Base-by-base conservation (phyloP, 163 green algal species). In the Scenedesmus sp. region DNA sequence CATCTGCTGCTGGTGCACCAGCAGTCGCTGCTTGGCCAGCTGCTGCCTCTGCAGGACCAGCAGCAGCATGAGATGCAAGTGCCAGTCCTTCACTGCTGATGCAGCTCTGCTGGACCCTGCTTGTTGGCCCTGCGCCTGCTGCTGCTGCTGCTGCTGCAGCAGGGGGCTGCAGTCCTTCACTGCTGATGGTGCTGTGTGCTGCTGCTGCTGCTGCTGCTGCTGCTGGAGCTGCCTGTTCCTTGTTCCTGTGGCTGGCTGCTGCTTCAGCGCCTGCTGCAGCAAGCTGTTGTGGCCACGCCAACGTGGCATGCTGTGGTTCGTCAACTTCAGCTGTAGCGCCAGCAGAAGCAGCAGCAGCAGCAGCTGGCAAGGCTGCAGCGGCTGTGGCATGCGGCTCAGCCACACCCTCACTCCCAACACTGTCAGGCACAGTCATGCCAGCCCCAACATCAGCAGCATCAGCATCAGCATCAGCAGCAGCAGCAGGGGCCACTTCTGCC, bases 401-500 rank as follows among this genome's bases (percentile, higher is more conserved):
- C n/a, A 49, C 35, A 46, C 72, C 72, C n/a, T 44, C 72, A 51
- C 35, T 46, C 18, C 35, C 72, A 30, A 44, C 35, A 49, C 37
- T 81, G 35, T 46, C 35, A 7, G 35, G 35, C 18, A 46, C 72
- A 49, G 72, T 46, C 18, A 46, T 30, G 37, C 35, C 7, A 82
- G 44, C n/a, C 53, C 81, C 65, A 46, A 35, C n/a, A 89, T 18
- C 30, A 86, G 51, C 46, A 81, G 6, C 35, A 88, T 30, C 59
- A 68, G 56, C 40, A 81, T 42, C 84, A 82, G 43, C 35, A 30
- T 37, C 40, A 61, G 84, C 49, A 79, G 35, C 16, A 56, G 6
- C 40, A 37, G 61, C 68, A 70, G 16, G 35, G 22, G 68, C n/a
- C 22, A 30, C 10, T 0, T 15, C 20, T 37, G 43, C 81, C 18